These are phyloP conservation scores for Byssoonygena ceratinophila DNA, from an alignment of 2,329 filamentous ascomycete genomes.

Conservation along the genomic window DNA sequence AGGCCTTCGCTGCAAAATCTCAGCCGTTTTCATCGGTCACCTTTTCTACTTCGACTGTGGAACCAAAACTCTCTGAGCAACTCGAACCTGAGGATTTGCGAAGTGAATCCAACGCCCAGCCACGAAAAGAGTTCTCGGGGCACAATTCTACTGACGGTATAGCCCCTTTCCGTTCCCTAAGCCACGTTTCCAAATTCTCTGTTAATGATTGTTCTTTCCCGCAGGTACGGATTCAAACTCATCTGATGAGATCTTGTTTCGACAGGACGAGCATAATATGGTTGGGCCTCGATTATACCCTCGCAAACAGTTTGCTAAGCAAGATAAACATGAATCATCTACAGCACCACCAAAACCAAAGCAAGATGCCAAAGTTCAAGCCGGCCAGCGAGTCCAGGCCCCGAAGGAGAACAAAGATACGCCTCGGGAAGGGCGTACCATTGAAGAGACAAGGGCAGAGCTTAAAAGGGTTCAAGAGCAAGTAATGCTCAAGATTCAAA, in stretches of 20 bases:
- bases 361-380: too few relatives aligned
- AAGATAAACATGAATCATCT: not conserved
- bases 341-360: not conserved
- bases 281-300: conserved; percentile 8
- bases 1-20: not conserved
- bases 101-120: not conserved
- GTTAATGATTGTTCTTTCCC: not conserved
- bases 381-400: too few relatives aligned
- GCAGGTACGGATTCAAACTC: conserved; percentile 14
- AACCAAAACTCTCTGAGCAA: not conserved
- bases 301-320: conserved; percentile 1
- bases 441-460: conserved; percentile 16
- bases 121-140: not conserved
- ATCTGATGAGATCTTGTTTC: conserved; percentile 22
- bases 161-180: not conserved
- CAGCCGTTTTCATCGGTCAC: not conserved
- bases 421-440: not conserved
- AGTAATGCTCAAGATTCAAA: conserved; percentile 4
- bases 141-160: not conserved
- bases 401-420: not conserved
- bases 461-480: conserved; percentile 18
- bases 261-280: conserved; percentile 11
- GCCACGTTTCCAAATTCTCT: not conserved
- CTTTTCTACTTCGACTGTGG: conserved; percentile 1
- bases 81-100: not conserved